Evolutionary conservation across 805 yeast genomes (phyloP).

Genomic region (Candida corydali): DNA sequence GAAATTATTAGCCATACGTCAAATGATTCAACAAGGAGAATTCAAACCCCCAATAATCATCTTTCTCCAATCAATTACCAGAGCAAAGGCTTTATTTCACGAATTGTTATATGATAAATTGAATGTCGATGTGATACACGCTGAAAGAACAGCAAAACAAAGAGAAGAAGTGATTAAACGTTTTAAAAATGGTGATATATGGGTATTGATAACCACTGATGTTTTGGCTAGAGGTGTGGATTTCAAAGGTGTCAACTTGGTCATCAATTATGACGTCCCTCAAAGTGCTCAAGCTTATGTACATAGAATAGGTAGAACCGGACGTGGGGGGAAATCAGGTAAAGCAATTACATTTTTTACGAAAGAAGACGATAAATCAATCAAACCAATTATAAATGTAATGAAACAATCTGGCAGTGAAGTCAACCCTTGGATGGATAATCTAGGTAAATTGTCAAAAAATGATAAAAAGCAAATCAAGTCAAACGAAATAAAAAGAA

Average conservation of each 20-base stretch:
- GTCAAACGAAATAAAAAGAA: conserved; percentile 56
- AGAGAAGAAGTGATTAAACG: conserved; percentile 79
- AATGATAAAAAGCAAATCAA: conserved; percentile 60
- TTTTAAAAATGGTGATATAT: conserved; percentile 84
- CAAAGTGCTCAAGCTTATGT: conserved; percentile 91
- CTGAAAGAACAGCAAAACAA: conserved; percentile 86
- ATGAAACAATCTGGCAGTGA: conserved; percentile 88
- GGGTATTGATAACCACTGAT: conserved; percentile 97
- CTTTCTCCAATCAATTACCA: conserved; percentile 83
- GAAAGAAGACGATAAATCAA: conserved; percentile 72
- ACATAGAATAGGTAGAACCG: conserved; percentile 98
- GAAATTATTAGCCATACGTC: conserved; percentile 87
- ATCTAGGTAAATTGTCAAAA: conserved; percentile 59
- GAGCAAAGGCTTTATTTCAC: conserved; percentile 94
- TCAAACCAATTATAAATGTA: conserved; percentile 85
- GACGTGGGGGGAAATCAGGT: conserved; percentile 88
- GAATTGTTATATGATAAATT: conserved; percentile 88
- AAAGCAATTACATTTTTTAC: conserved; percentile 90
- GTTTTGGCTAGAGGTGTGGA: conserved; percentile 96
- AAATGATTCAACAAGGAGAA: conserved; percentile 77
- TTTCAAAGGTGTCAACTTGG: conserved; percentile 91
- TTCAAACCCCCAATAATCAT: conserved; percentile 91
- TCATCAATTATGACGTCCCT: conserved; percentile 95
- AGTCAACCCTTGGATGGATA: conserved; percentile 78
- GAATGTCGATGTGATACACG: conserved; percentile 93